Percentiles rank a stretch among this genome's conserved stretches.
Evolutionary conservation across 805 yeast genomes (phyloP).

Genomic region (Diddensiella caesifluorescens): DNA sequence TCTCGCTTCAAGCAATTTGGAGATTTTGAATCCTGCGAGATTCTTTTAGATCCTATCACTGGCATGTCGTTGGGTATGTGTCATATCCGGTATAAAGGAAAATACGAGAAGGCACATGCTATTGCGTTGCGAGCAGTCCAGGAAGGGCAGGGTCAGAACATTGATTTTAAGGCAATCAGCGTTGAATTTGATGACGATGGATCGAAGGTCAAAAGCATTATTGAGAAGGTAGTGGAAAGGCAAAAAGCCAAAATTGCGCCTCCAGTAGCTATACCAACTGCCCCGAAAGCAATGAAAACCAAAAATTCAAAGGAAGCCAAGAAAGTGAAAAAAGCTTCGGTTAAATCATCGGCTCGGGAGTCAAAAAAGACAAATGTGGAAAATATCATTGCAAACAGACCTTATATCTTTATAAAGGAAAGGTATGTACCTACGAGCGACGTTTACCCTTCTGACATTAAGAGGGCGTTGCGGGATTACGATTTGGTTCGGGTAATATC

Average conservation of each 20-base stretch:
- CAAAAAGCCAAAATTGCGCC: conserved; percentile 8
- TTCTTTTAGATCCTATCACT: conserved; percentile 62
- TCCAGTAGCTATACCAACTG: conserved; percentile 3
- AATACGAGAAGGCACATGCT: conserved; percentile 41
- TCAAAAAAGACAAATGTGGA: neutral
- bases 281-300: conserved; percentile 9
- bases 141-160: conserved; percentile 41
- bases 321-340: too few relatives aligned
- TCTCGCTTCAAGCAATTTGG: conserved; percentile 53
- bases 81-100: conserved; percentile 51
- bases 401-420: conserved; percentile 26
- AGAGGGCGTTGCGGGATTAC: conserved; percentile 51
- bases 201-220: conserved; percentile 20
- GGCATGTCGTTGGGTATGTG: conserved; percentile 78
- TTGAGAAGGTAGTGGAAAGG: conserved; percentile 9
- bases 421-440: conserved; percentile 29
- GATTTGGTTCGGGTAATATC: conserved; percentile 62
- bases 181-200: conserved; percentile 33
- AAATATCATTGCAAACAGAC: conserved; percentile 19
- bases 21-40: conserved; percentile 50
- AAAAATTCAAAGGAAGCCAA: neutral
- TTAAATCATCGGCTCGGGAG: conserved; percentile 3
- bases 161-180: conserved; percentile 45
- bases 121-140: conserved; percentile 44
- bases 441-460: conserved; percentile 52